Percentiles rank a stretch among this genome's conserved stretches.
Evolutionary conservation across 306 rosid species (phyloP).

Genomic region (Adenanthera pavonina): DNA sequence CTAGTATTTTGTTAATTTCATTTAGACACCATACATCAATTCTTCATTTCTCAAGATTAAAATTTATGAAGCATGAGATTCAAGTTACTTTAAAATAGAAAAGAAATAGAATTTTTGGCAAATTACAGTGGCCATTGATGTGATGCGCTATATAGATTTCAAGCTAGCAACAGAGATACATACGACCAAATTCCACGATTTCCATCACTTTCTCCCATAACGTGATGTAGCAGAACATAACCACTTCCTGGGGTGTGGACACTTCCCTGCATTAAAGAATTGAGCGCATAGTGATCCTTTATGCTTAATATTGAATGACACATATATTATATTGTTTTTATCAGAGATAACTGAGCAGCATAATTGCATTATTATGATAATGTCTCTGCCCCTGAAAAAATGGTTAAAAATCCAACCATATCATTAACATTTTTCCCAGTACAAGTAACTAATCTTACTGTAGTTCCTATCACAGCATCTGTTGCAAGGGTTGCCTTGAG

Average conservation of each 20-base stretch:
- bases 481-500: slow-evolving; percentile 94
- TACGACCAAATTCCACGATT: slow-evolving; percentile 97
- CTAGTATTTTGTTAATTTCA: slow-evolving; percentile 3
- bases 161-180: slow-evolving; percentile 55
- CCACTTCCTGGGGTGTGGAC: slow-evolving; percentile 96
- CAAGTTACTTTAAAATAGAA: slow-evolving; percentile 24
- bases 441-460: slow-evolving; percentile 58
- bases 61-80: slow-evolving; percentile 16
- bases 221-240: slow-evolving; percentile 94
- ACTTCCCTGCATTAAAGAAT: slow-evolving; percentile 63
- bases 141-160: slow-evolving; percentile 39
- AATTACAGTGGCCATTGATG: slow-evolving; percentile 35
- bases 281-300: background rate
- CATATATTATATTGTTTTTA: background rate
- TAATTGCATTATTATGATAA: slow-evolving; percentile 13
- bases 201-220: slow-evolving; percentile 97
- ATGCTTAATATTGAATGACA: slow-evolving; percentile 18
- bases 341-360: slow-evolving; percentile 32
- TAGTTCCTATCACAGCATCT: slow-evolving; percentile 88
- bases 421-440: slow-evolving; percentile 16
- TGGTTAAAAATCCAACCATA: slow-evolving; percentile 25
- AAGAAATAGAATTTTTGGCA: slow-evolving; percentile 30
- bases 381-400: slow-evolving; percentile 22
- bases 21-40: slow-evolving; percentile 15
- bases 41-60: slow-evolving; percentile 18